Percentiles rank a stretch among this genome's conserved stretches.
phyloP scores from a whole-genome alignment of 2,329 filamentous ascomycete genomes.

The Curvularia spicifera region DNA sequence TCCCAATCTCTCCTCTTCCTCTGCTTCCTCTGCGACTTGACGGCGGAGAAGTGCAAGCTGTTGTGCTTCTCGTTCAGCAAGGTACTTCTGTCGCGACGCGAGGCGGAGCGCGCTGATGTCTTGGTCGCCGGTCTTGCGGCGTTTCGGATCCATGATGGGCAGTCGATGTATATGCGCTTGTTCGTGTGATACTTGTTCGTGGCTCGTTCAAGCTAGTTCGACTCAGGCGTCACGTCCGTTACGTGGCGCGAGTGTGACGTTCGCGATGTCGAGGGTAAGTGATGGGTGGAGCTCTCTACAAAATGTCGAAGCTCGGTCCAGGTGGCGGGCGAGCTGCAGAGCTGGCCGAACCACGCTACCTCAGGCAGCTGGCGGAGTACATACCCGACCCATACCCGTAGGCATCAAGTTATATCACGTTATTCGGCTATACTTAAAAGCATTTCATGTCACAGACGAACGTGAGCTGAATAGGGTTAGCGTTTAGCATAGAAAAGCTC shows the following conservation, averaged over 20 bases:
- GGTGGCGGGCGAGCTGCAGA: slow-evolving; percentile 6
- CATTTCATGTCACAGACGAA: not conserved
- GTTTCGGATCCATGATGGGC: slow-evolving; percentile 38
- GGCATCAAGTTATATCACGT: not conserved
- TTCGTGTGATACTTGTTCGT: not conserved
- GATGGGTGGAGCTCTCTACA: slow-evolving; percentile 7
- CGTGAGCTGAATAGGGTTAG: not conserved
- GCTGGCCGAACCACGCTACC: slow-evolving; percentile 1
- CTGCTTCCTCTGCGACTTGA: slow-evolving; percentile 87
- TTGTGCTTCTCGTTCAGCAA: slow-evolving; percentile 90
- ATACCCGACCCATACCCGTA: not conserved
- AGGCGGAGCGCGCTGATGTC: slow-evolving; percentile 76
- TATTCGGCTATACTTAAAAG: not conserved
- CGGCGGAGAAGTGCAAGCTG: slow-evolving; percentile 83
- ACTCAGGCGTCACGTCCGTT: not conserved
- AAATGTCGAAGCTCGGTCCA: slow-evolving; percentile 21
- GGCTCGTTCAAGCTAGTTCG: not conserved
- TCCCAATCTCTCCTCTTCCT: slow-evolving; percentile 71
- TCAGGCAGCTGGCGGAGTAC: not conserved
- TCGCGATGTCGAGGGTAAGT: slow-evolving; percentile 1
- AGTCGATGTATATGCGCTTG: not conserved
- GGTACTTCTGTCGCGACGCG: slow-evolving; percentile 86
- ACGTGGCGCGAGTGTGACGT: slow-evolving; percentile 1
- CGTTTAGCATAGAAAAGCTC: not conserved
- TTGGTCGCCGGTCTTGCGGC: slow-evolving; percentile 34